Evolutionary conservation across 192 early-diverging fungal genomes (phyloP).

Genomic region (Phycomyces blakesleeanus): DNA sequence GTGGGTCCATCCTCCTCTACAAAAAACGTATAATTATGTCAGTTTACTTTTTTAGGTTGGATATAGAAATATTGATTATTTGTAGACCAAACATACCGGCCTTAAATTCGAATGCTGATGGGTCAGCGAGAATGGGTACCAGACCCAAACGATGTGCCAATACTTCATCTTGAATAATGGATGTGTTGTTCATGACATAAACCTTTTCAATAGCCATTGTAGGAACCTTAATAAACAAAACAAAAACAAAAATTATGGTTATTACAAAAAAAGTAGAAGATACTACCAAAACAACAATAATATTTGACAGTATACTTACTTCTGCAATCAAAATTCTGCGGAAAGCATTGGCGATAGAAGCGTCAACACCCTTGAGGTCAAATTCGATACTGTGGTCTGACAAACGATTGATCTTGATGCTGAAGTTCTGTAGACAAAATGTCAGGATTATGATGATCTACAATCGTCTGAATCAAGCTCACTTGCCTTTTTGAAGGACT

Average conservation of each 20-base stretch:
- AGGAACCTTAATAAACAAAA: slow-evolving; percentile 57
- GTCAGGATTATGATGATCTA: background rate
- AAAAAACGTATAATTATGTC: background rate
- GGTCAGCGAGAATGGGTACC: slow-evolving; percentile 88
- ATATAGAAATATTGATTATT: too few relatives aligned
- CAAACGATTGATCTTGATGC: slow-evolving; percentile 63
- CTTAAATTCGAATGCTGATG: slow-evolving; percentile 75
- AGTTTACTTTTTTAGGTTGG: too few relatives aligned
- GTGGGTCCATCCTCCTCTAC: slow-evolving; percentile 72
- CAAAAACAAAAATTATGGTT: background rate
- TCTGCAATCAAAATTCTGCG: slow-evolving; percentile 92
- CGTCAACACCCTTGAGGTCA: slow-evolving; percentile 91
- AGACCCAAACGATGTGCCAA: slow-evolving; percentile 89
- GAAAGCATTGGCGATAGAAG: slow-evolving; percentile 92
- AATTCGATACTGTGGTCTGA: slow-evolving; percentile 86
- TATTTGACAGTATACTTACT: too few relatives aligned
- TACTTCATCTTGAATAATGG: slow-evolving; percentile 90
- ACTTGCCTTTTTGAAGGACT: slow-evolving; percentile 65
- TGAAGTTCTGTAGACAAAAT: slow-evolving; percentile 55
- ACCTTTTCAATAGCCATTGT: slow-evolving; percentile 97
- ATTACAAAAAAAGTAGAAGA: background rate
- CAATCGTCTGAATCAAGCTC: background rate
- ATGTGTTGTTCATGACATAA: slow-evolving; percentile 88
- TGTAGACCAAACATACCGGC: slow-evolving; percentile 37
- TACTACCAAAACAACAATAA: too few relatives aligned